A percentile compares a stretch with the other conserved stretches of the same genome.
phyloP scores from a whole-genome alignment of 2,329 filamentous ascomycete species.

The Cercospora zeina region DNA sequence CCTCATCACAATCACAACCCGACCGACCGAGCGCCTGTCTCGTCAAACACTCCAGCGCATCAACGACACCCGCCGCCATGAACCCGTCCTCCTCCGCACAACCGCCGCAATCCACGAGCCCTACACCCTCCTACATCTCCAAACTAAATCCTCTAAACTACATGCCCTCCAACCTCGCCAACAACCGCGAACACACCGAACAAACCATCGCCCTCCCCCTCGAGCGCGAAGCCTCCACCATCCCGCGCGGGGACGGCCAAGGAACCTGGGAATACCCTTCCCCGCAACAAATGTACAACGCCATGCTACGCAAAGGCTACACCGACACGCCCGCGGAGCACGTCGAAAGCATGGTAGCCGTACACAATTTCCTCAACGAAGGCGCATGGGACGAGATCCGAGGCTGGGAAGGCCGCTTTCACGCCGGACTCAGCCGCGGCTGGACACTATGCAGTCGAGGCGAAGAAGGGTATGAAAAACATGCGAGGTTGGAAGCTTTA shows the following conservation, averaged over 20 bases:
- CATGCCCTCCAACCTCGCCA: constrained; percentile 82
- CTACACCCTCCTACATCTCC: constrained; percentile 57
- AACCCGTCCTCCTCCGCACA: constrained; percentile 26
- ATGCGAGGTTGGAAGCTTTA: constrained; percentile 32
- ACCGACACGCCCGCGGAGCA: constrained; percentile 90
- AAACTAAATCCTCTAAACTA: constrained; percentile 83
- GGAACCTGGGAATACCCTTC: constrained; percentile 97
- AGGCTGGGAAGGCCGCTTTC: constrained; percentile 87
- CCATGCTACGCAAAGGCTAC: constrained; percentile 91
- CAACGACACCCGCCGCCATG: constrained; percentile 47
- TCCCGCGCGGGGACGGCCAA: constrained; percentile 75
- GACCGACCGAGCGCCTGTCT: constrained; percentile 53
- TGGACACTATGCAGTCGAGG: constrained; percentile 40
- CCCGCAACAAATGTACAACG: constrained; percentile 99
- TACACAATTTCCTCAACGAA: constrained; percentile 98
- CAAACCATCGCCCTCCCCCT: constrained; percentile 76
- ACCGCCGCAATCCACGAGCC: constrained; percentile 26
- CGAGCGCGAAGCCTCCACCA: constrained; percentile 79
- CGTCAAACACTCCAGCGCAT: constrained; percentile 47
- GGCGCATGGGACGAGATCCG: constrained; percentile 95
- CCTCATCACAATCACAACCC: constrained; percentile 30
- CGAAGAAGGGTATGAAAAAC: constrained; percentile 39
- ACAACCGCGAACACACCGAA: constrained; percentile 66
- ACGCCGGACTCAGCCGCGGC: constrained; percentile 63
- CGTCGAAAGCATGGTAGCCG: constrained; percentile 94